Evolutionary conservation across 2,329 filamentous ascomycete genomes (phyloP).

Genomic region (Neofusicoccum laricinum): DNA sequence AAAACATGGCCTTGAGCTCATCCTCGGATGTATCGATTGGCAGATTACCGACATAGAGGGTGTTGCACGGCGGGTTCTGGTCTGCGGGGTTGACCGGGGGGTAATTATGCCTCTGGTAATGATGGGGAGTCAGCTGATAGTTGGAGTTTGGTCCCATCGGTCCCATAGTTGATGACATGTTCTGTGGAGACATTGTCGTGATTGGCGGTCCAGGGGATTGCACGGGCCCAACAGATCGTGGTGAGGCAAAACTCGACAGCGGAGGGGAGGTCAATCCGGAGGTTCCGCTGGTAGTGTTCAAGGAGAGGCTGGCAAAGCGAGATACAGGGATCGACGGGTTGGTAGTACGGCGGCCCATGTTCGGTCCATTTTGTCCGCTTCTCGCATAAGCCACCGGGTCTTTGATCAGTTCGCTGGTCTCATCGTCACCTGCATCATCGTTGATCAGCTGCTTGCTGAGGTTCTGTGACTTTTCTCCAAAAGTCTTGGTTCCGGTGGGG

Average conservation of each 20-base stretch:
- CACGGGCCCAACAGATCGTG: constrained; percentile 47
- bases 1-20: constrained; percentile 90
- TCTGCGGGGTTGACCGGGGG: constrained; percentile 92
- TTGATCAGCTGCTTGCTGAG: constrained; percentile 70
- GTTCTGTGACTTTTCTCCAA: constrained; percentile 52
- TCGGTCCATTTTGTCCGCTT: constrained; percentile 54
- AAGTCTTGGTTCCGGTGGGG: constrained; percentile 63
- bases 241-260: constrained; percentile 52
- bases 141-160: constrained; percentile 48
- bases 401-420: constrained; percentile 68
- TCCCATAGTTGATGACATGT: constrained; percentile 57
- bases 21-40: constrained; percentile 92
- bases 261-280: constrained; percentile 48
- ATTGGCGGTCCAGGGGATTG: constrained; percentile 47
- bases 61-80: constrained; percentile 96
- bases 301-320: constrained; percentile 66
- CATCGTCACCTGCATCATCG: constrained; percentile 66
- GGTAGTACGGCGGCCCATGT: constrained; percentile 63
- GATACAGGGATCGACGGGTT: constrained; percentile 68
- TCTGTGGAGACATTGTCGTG: constrained; percentile 46
- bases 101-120: constrained; percentile 64
- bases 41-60: constrained; percentile 94
- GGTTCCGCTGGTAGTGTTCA: constrained; percentile 62
- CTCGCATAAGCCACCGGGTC: constrained; percentile 72
- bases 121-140: constrained; percentile 56